Percentiles rank a stretch among this genome's conserved stretches.
Evolutionary conservation across 148 eudicot genomes (phyloP).

Genomic region (Cornus suecica): DNA sequence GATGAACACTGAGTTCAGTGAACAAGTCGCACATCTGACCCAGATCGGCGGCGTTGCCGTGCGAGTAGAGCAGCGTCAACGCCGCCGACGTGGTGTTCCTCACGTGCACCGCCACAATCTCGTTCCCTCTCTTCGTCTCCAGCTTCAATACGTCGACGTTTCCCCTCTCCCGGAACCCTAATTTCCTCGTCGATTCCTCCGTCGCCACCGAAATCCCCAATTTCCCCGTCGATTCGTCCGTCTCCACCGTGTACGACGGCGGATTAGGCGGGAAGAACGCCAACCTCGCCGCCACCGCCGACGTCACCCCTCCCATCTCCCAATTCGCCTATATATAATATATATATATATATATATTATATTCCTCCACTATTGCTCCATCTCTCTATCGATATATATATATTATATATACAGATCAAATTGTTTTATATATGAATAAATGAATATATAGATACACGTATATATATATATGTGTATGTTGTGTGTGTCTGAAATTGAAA

Average conservation of each 20-base stretch:
- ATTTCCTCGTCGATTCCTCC: slow-evolving; percentile 21
- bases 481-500: neutral
- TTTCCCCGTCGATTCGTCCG: slow-evolving; percentile 22
- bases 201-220: slow-evolving; percentile 34
- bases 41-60: slow-evolving; percentile 33
- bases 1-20: slow-evolving; percentile 24
- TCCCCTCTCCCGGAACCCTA: slow-evolving; percentile 32
- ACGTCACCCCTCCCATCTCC: slow-evolving; percentile 72
- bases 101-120: slow-evolving; percentile 42
- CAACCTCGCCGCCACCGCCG: slow-evolving; percentile 84
- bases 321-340: too few relatives aligned
- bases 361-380: neutral
- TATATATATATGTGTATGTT: neutral
- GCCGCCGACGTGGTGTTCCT: slow-evolving; percentile 41
- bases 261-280: slow-evolving; percentile 83
- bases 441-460: too few relatives aligned
- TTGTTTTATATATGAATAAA: too few relatives aligned
- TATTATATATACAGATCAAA: too few relatives aligned
- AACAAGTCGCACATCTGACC: slow-evolving; percentile 30
- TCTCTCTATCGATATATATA: neutral
- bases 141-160: slow-evolving; percentile 49
- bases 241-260: slow-evolving; percentile 52
- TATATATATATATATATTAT: too few relatives aligned
- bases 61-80: slow-evolving; percentile 25
- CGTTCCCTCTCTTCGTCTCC: slow-evolving; percentile 39